Evolutionary conservation across 208 protist species (phyloP), one percentile per base, ranked within the genome.

Genomic region (Leishmania major): DNA sequence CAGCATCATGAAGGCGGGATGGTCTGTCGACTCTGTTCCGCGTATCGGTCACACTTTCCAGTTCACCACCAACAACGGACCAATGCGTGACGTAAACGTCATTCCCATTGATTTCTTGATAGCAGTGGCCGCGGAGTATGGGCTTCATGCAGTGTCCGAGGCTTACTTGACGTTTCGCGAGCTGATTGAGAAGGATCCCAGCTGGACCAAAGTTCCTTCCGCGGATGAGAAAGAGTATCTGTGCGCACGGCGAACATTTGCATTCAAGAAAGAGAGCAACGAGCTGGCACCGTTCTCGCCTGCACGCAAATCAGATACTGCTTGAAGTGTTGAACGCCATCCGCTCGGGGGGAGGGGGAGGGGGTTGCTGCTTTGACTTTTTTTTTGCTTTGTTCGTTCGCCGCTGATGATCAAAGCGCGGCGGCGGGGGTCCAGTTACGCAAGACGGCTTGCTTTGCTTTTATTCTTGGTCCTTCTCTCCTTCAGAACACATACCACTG

Each of bases 211-310:
- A 77, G 81, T 88, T n/a, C 86, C 82, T 43, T 91, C 88, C 60
- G 82, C 87, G 1, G 91, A 92, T 79, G 94, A 97, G 77, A 97
- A 95, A 72, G 91, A 96, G 49, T 96, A 96, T 78, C 70, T 97
- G 10, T 91, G 85, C 80, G 81, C 85, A 1, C 83, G 94, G 49
- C 88, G 92, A 51, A 92, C 89, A 43, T 94, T 96, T 78, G 92
- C 92, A 6, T 97, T 97, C 79, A 87, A 90, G 82, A 97, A 97
- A 82, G 83, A 93, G 43, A 83, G 89, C 78, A 84, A 81, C 37
- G 85, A 90, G 74, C 84, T 92, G 71, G 59, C 77, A 17, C 81
- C 84, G 17, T 78, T 53, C 31, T 84, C 77, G n/a, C 77, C 80
- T 37, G 64, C 53, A n/a, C 71, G 76, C 31, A 84, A 85, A 53